Percentiles rank a stretch among this genome's conserved stretches.
These are phyloP conservation scores for Cyberlindnera veronae DNA, from an alignment of 805 yeast species.

Conservation along the genomic window DNA sequence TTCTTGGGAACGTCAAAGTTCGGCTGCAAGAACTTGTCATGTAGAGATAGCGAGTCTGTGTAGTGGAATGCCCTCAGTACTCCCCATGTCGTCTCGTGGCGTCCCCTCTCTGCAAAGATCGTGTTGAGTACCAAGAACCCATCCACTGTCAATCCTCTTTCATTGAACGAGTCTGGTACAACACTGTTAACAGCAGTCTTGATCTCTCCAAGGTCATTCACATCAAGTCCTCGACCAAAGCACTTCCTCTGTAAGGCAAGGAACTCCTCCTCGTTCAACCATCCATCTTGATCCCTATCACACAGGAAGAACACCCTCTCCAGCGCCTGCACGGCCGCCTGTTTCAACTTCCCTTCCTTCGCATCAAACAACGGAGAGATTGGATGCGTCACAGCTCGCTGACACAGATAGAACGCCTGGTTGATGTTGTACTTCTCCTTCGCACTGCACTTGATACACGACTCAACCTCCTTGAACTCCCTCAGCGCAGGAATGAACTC, in stretches of 20 bases:
- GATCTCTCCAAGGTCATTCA: slow-evolving; percentile 45
- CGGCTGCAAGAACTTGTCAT: slow-evolving; percentile 78
- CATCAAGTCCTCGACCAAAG: slow-evolving; percentile 56
- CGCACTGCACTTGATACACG: slow-evolving; percentile 87
- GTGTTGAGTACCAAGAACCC: slow-evolving; percentile 80
- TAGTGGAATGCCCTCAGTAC: slow-evolving; percentile 83
- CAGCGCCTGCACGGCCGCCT: slow-evolving; percentile 70
- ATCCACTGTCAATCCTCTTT: slow-evolving; percentile 58
- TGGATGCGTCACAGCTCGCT: slow-evolving; percentile 89
- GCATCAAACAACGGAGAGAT: slow-evolving; percentile 90
- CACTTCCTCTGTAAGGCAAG: slow-evolving; percentile 67
- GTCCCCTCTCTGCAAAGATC: slow-evolving; percentile 82
- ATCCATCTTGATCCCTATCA: slow-evolving; percentile 90
- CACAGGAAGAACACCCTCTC: slow-evolving; percentile 78
- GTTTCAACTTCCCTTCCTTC: slow-evolving; percentile 80
- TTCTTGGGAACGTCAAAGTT: slow-evolving; percentile 66
- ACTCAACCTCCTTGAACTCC: slow-evolving; percentile 92
- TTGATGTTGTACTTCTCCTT: slow-evolving; percentile 79
- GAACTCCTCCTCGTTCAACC: slow-evolving; percentile 67
- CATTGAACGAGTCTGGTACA: slow-evolving; percentile 32
- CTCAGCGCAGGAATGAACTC: slow-evolving; percentile 83
- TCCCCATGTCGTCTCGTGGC: slow-evolving; percentile 98
- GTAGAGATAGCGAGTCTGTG: slow-evolving; percentile 85
- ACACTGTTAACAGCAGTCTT: slow-evolving; percentile 33
- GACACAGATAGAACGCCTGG: slow-evolving; percentile 91